Conservation (phyloP, 2,329 filamentous ascomycete species). For the Microcyclospora pomicola region DNA sequence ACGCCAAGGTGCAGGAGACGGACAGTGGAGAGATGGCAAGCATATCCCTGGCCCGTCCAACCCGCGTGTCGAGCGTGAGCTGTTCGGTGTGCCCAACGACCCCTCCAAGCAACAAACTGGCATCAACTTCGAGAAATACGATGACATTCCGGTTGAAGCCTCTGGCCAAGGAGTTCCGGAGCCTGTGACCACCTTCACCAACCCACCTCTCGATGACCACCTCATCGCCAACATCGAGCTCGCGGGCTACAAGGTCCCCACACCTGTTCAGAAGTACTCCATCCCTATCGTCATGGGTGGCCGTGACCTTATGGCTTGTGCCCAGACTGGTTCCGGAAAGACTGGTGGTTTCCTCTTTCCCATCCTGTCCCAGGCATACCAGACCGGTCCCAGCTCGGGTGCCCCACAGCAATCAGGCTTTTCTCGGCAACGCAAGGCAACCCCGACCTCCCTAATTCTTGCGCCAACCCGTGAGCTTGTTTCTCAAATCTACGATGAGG, state of each 20-base stretch:
- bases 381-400: constrained; percentile 63
- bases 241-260: constrained; percentile 87
- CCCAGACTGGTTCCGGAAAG: constrained; percentile 99
- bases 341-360: constrained; percentile 99
- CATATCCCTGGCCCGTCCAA: constrained; percentile 84
- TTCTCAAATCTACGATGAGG: constrained; percentile 94
- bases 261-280: constrained; percentile 97
- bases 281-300: constrained; percentile 98
- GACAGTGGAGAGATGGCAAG: constrained; percentile 93
- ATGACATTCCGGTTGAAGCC: constrained; percentile 96
- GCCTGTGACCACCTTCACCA: constrained; percentile 77
- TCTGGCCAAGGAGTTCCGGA: constrained; percentile 89
- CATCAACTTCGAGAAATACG: constrained; percentile 99
- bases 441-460: constrained; percentile 88
- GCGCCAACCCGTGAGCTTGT: constrained; percentile 96
- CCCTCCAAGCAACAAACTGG: constrained; percentile 91
- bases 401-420: constrained; percentile 60
- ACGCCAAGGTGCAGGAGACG: constrained; percentile 71
- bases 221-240: constrained; percentile 85
- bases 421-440: constrained; percentile 91
- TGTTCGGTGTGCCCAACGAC: constrained; percentile 84
- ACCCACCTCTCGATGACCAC: constrained; percentile 90
- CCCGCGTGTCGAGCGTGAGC: constrained; percentile 80
- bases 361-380: constrained; percentile 93
- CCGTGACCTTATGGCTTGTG: constrained; percentile 97